Evolutionary conservation across 2,329 filamentous ascomycete genomes (phyloP).

Genomic region (Nigrospora osmanthi): DNA sequence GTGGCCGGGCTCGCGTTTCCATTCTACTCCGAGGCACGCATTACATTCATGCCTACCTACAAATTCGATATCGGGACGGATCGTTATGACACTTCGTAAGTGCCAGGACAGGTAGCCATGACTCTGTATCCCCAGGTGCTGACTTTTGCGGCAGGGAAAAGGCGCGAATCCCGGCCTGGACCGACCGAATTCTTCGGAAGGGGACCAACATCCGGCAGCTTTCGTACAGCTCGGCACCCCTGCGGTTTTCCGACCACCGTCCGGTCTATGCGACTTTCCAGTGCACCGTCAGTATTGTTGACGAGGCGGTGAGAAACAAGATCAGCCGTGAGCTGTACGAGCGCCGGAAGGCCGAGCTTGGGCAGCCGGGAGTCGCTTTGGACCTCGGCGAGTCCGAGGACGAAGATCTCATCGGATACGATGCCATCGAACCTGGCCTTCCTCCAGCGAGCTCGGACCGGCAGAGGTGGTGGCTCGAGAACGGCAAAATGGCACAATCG

Average conservation of each 20-base stretch:
- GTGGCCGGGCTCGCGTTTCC: constrained; percentile 82
- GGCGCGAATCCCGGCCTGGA: constrained; percentile 92
- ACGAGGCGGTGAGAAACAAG: constrained; percentile 64
- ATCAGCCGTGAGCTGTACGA: constrained; percentile 71
- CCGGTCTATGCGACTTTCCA: constrained; percentile 88
- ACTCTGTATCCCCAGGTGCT: not conserved
- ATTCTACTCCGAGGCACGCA: constrained; percentile 83
- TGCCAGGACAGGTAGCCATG: constrained; percentile 21
- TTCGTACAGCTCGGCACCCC: constrained; percentile 72
- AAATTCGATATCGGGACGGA: constrained; percentile 89
- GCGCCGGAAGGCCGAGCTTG: constrained; percentile 58
- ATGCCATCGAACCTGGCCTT: constrained; percentile 72
- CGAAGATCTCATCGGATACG: constrained; percentile 74
- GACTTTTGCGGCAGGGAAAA: constrained; percentile 57
- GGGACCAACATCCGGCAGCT: constrained; percentile 76
- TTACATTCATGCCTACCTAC: constrained; percentile 89
- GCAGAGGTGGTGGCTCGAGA: constrained; percentile 65
- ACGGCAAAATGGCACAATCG: constrained; percentile 68
- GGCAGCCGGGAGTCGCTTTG: constrained; percentile 50
- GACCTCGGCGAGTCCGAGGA: constrained; percentile 59
- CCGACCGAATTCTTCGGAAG: constrained; percentile 84
- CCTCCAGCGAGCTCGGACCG: constrained; percentile 60
- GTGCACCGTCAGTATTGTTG: constrained; percentile 71
- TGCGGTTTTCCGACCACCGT: constrained; percentile 91
- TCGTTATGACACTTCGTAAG: constrained; percentile 82